Conservation (phyloP, 495 filamentous ascomycete genomes). For the Neurospora intermedia region DNA sequence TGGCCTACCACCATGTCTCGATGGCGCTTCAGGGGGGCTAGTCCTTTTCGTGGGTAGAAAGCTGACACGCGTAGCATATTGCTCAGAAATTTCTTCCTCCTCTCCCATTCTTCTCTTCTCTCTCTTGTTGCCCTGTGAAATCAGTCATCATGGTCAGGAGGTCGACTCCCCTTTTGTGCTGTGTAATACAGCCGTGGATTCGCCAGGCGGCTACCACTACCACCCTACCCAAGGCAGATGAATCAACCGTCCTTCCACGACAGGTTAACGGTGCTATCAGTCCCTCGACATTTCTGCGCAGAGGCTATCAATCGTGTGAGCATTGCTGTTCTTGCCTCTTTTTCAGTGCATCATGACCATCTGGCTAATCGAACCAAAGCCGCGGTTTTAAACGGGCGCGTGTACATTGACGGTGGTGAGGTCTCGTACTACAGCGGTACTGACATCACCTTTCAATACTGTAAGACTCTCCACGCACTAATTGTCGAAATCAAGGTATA, state of each 20-base stretch:
- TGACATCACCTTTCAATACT: conserved; percentile 9
- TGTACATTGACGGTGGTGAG: conserved; percentile 18
- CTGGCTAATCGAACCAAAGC: conserved; percentile 3
- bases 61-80: background rate
- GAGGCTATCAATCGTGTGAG: conserved; percentile 19
- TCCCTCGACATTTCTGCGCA: conserved; percentile 9
- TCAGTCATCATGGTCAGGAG: background rate
- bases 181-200: background rate
- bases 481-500: background rate
- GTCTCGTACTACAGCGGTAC: conserved; percentile 8
- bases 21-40: background rate
- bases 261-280: conserved; percentile 12
- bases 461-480: background rate
- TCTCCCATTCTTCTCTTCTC: background rate
- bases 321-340: background rate
- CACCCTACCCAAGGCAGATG: background rate
- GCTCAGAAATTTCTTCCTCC: background rate
- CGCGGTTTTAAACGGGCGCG: conserved; percentile 9
- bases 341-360: background rate
- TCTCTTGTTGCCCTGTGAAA: background rate
- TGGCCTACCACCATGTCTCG: background rate
- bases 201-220: background rate
- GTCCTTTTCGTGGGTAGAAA: background rate
- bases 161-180: background rate
- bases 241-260: background rate